A percentile compares a stretch with the other conserved stretches of the same genome.
Conservation (phyloP, 139 green algal genomes). For the Spirogloea muscicola region DNA sequence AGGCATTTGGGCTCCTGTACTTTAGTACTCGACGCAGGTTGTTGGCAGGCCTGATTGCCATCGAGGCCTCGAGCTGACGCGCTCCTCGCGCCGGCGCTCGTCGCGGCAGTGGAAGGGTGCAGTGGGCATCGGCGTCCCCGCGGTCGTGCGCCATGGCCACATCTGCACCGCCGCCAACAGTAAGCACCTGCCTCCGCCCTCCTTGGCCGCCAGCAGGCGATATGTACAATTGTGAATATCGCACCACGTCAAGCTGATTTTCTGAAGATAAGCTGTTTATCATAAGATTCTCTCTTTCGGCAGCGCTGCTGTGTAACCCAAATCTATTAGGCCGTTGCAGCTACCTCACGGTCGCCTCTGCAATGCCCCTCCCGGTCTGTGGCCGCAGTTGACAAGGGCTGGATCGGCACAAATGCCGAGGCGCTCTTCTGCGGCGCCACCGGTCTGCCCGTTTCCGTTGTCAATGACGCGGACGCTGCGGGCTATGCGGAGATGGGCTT, state of each 20-base stretch:
- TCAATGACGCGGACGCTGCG: conserved; percentile 29
- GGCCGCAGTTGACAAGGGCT: conserved; percentile 30
- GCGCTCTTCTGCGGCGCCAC: conserved; percentile 5
- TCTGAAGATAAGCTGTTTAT: too few relatives aligned
- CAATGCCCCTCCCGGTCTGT: not conserved
- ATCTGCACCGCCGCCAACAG: conserved; percentile 36
- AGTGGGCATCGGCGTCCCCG: conserved; percentile 31
- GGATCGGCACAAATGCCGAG: conserved; percentile 6
- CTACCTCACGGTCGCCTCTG: not conserved
- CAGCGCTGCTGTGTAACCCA: not conserved
- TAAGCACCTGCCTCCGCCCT: not conserved
- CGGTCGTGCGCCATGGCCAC: conserved; percentile 20
- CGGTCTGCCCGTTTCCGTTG: conserved; percentile 1
- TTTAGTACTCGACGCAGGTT: not conserved
- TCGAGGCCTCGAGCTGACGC: not conserved
- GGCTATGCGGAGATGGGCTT: conserved; percentile 18
- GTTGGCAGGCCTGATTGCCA: not conserved
- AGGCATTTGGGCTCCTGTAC: not conserved
- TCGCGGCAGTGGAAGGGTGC: conserved; percentile 15
- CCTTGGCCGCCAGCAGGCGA: not conserved
- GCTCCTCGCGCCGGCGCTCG: not conserved
- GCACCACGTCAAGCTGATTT: not conserved
- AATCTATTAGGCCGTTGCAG: not conserved
- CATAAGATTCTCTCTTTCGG: not conserved
- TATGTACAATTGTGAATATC: not conserved